Conservation (phyloP, 495 filamentous ascomycete species). For the Aspergillus funiculosus region DNA sequence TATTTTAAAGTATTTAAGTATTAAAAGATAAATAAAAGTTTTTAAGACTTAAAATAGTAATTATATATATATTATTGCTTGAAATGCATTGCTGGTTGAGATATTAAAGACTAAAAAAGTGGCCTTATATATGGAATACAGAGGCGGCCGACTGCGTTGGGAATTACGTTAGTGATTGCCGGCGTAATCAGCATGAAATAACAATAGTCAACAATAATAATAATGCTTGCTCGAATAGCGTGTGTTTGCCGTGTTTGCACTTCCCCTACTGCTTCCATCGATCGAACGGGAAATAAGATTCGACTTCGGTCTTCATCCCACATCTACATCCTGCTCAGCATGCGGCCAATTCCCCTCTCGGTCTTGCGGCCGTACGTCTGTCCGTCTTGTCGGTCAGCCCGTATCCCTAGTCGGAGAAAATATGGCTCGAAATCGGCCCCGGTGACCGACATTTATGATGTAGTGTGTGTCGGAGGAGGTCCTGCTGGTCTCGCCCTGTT, state of each 20-base stretch:
- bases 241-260: constrained; percentile 29
- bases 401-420: constrained; percentile 23
- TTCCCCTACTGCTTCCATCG: constrained; percentile 5
- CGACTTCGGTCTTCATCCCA: constrained; percentile 1
- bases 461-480: constrained; percentile 94
- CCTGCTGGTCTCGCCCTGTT: constrained; percentile 87
- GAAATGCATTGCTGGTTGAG: no score
- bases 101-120: no score
- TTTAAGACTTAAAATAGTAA: no score
- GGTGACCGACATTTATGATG: constrained; percentile 67
- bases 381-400: constrained; percentile 35
- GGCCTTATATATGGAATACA: no score
- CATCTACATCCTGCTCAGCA: constrained; percentile 19
- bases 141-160: no score
- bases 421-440: constrained; percentile 26
- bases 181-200: no score
- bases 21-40: no score
- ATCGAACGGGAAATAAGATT: neutral
- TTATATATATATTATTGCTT: no score
- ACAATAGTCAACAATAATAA: no score
- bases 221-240: neutral
- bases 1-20: no score
- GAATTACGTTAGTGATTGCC: no score
- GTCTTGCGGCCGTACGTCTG: constrained; percentile 39
- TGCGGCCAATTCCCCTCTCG: constrained; percentile 33